A percentile compares a stretch with the other conserved stretches of the same genome.
phyloP scores from a whole-genome alignment of 805 yeast genomes.

The Scheffersomyces spartinae region DNA sequence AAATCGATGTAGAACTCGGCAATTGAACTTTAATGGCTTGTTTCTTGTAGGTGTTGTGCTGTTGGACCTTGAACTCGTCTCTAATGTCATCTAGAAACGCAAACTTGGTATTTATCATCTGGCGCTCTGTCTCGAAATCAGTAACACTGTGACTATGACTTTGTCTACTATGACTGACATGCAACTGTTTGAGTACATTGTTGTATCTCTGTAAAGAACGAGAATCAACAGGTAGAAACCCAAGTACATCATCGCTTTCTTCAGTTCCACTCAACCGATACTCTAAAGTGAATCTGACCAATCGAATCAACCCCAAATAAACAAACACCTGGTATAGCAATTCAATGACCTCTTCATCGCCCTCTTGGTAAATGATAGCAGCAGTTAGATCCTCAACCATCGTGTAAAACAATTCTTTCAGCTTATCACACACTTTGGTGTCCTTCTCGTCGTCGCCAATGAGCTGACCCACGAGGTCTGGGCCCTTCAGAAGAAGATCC shows the following conservation, averaged over 20 bases:
- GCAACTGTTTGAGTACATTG: too few species aligned
- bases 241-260: slow-evolving; percentile 30
- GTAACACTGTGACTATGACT: too few species aligned
- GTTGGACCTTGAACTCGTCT: slow-evolving; percentile 18
- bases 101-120: too few species aligned
- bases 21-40: too few species aligned
- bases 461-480: slow-evolving; percentile 4
- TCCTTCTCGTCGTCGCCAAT: slow-evolving; percentile 3
- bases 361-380: slow-evolving; percentile 56
- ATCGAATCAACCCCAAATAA: slow-evolving; percentile 34
- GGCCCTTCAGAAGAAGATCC: slow-evolving; percentile 9
- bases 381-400: slow-evolving; percentile 51
- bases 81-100: slow-evolving; percentile 20
- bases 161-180: too few species aligned
- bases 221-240: slow-evolving; percentile 16
- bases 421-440: slow-evolving; percentile 8
- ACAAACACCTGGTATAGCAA: slow-evolving; percentile 39
- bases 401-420: slow-evolving; percentile 27
- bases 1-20: too few species aligned
- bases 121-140: too few species aligned
- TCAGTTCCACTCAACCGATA: slow-evolving; percentile 35
- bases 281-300: slow-evolving; percentile 49
- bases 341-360: slow-evolving; percentile 44
- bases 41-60: too few species aligned
- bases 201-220: too few species aligned